A percentile compares a stretch with the other conserved stretches of the same genome.
phyloP scores from a whole-genome alignment of 1,284 basidiomycete genomes.

The Leccinum griseonigrum region DNA sequence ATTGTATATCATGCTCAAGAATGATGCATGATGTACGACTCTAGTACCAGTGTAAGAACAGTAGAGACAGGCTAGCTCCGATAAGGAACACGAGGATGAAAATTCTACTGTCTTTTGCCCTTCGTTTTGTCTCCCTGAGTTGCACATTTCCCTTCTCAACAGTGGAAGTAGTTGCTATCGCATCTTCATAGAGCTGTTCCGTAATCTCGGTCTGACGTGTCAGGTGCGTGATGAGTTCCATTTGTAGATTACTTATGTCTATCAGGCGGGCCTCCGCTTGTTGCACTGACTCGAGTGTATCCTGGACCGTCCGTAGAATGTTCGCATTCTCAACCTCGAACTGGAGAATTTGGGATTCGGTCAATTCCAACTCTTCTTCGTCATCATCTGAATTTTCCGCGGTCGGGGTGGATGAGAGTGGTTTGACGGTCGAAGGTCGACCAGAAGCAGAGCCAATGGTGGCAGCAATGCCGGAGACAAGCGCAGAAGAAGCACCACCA shows the following conservation, averaged over 20 bases:
- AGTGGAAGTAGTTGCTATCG: slow-evolving; percentile 76
- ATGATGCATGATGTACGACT: slow-evolving; percentile 1
- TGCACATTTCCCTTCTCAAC: slow-evolving; percentile 88
- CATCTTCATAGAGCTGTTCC: slow-evolving; percentile 87
- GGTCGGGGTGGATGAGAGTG: slow-evolving; percentile 25
- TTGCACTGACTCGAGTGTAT: slow-evolving; percentile 82
- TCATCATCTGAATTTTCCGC: slow-evolving; percentile 56
- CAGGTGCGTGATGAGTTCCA: slow-evolving; percentile 83
- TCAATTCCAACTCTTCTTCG: slow-evolving; percentile 73
- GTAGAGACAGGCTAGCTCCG: slow-evolving; percentile 78
- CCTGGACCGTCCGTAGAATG: slow-evolving; percentile 78
- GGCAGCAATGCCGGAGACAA: slow-evolving; percentile 58
- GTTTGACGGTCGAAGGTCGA: slow-evolving; percentile 28
- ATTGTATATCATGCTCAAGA: slow-evolving; percentile 5
- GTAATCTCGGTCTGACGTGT: slow-evolving; percentile 88
- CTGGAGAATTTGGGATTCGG: slow-evolving; percentile 83
- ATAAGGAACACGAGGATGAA: slow-evolving; percentile 86
- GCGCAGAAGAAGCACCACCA: slow-evolving; percentile 56
- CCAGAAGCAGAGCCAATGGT: slow-evolving; percentile 52
- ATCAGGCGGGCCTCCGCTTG: slow-evolving; percentile 84
- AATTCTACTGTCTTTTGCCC: slow-evolving; percentile 79
- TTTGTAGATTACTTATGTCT: slow-evolving; percentile 89
- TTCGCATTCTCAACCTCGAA: slow-evolving; percentile 89
- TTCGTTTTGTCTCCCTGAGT: slow-evolving; percentile 76
- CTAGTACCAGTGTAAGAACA: slow-evolving; percentile 86